phyloP scores from a whole-genome alignment of 768 basidiomycete genomes.

The Scleroderma citrinum region DNA sequence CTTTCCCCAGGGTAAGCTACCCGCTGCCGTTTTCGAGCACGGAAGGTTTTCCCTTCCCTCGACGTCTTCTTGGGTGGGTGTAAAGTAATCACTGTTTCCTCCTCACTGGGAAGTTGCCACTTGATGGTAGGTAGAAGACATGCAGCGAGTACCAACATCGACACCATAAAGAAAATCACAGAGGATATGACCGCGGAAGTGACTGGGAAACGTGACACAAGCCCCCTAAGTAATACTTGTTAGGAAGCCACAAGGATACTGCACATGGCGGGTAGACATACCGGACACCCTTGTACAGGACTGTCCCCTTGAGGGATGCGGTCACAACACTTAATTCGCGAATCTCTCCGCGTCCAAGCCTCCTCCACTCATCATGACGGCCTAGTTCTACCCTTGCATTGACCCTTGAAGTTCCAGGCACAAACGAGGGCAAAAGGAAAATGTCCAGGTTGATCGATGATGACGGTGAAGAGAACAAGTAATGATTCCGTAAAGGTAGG shows the following conservation, averaged over 20 bases:
- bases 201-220: conserved; percentile 66
- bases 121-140: conserved; percentile 48
- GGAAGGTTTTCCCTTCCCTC: conserved; percentile 19
- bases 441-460: conserved; percentile 44
- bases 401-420: conserved; percentile 41
- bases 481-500: conserved; percentile 34
- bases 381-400: conserved; percentile 67
- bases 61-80: conserved; percentile 1
- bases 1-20: conserved; percentile 15
- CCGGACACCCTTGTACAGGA: conserved; percentile 68
- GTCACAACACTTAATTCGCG: conserved; percentile 66
- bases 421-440: conserved; percentile 52
- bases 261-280: conserved; percentile 26
- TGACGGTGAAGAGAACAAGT: conserved; percentile 35
- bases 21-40: conserved; percentile 25
- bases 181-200: conserved; percentile 44
- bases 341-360: conserved; percentile 60
- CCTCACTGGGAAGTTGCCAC: conserved; percentile 16
- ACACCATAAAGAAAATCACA: conserved; percentile 41
- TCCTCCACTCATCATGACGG: conserved; percentile 67
- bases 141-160: conserved; percentile 39
- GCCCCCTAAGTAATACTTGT: conserved; percentile 39
- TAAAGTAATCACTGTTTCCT: conserved; percentile 2
- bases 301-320: conserved; percentile 55
- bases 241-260: neutral